Conservation (phyloP, 768 basidiomycete genomes). For the Russula emetica region DNA sequence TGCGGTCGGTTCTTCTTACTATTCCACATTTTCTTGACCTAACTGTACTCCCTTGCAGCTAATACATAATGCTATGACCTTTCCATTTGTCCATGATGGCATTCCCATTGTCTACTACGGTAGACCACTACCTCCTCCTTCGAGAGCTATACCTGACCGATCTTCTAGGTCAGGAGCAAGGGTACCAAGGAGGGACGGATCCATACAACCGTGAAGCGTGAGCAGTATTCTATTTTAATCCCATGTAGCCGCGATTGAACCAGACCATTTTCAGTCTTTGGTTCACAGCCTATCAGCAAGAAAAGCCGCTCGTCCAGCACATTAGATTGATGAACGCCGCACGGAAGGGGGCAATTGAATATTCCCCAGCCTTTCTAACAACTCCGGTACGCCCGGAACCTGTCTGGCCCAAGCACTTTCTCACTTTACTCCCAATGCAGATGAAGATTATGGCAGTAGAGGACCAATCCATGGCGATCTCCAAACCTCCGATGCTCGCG, state of each 20-base stretch:
- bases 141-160: background rate
- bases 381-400: constrained; percentile 39
- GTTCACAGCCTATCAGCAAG: constrained; percentile 50
- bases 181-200: constrained; percentile 42
- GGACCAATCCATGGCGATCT: constrained; percentile 43
- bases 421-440: constrained; percentile 31
- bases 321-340: constrained; percentile 49
- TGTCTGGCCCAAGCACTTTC: background rate
- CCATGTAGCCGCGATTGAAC: background rate
- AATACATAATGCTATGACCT: constrained; percentile 46
- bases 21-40: background rate
- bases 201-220: constrained; percentile 53
- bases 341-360: constrained; percentile 46
- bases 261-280: constrained; percentile 46
- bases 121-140: constrained; percentile 12
- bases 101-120: constrained; percentile 52
- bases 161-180: constrained; percentile 46
- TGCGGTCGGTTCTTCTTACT: constrained; percentile 35
- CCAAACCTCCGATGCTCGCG: constrained; percentile 53
- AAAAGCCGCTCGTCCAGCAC: constrained; percentile 47
- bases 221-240: constrained; percentile 13
- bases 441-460: constrained; percentile 44
- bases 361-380: constrained; percentile 43
- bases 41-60: constrained; percentile 32
- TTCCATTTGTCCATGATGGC: constrained; percentile 49